Evolutionary conservation across 1,284 basidiomycete species (phyloP).

Genomic region (Trichosporon sp.): DNA sequence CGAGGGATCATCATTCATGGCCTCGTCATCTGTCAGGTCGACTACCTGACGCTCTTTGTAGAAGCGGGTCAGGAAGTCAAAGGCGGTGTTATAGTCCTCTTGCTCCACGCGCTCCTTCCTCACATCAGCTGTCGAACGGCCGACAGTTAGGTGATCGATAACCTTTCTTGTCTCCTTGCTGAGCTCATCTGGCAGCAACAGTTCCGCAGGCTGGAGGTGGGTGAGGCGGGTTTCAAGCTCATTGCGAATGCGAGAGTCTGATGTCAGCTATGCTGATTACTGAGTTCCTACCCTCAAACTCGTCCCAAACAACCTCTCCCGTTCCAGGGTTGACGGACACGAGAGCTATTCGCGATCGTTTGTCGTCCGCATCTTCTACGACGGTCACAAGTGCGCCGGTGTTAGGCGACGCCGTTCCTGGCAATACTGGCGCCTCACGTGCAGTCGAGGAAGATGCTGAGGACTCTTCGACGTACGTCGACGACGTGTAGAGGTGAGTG

Average conservation of each 20-base stretch:
- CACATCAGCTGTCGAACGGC: conserved; percentile 28
- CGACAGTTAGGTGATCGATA: conserved; percentile 61
- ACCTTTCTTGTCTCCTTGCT: conserved; percentile 72
- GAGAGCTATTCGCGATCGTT: conserved; percentile 63
- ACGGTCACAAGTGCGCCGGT: conserved; percentile 52
- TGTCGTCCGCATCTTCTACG: conserved; percentile 61
- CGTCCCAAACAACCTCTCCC: conserved; percentile 87
- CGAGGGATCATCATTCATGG: not conserved
- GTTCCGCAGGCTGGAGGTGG: conserved; percentile 75
- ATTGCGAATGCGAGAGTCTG: conserved; percentile 73
- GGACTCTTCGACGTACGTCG: conserved; percentile 45
- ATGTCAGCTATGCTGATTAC: not conserved
- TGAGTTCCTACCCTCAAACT: conserved; percentile 65
- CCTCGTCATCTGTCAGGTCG: conserved; percentile 25
- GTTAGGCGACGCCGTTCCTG: conserved; percentile 35
- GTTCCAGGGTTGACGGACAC: conserved; percentile 78
- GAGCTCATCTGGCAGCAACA: conserved; percentile 64
- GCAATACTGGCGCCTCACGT: conserved; percentile 30
- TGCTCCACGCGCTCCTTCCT: conserved; percentile 62
- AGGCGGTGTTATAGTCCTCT: conserved; percentile 63
- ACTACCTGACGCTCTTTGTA: conserved; percentile 50
- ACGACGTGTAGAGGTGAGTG: conserved; percentile 74
- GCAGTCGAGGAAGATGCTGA: conserved; percentile 34
- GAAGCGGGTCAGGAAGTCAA: conserved; percentile 64
- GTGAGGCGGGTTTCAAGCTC: conserved; percentile 78